phyloP scores from a whole-genome alignment of 2,329 filamentous ascomycete genomes.

The Colletotrichum eleusines region DNA sequence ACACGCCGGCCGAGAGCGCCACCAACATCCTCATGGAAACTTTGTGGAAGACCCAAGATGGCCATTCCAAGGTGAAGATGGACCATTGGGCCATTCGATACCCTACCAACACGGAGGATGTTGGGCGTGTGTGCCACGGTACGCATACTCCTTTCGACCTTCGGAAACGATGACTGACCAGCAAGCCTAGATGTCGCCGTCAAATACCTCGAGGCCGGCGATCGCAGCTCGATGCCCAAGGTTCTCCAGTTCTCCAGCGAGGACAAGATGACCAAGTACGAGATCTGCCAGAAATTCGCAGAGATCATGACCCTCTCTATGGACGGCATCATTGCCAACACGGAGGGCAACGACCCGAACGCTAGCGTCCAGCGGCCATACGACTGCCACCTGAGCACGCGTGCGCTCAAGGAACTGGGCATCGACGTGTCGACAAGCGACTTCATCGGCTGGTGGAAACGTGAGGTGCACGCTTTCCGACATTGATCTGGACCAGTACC shows the following conservation, averaged over 20 bases:
- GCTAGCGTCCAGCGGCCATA: conserved; percentile 83
- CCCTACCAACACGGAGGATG: conserved; percentile 90
- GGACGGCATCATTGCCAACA: conserved; percentile 75
- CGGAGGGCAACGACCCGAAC: conserved; percentile 78
- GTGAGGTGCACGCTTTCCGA: conserved; percentile 70
- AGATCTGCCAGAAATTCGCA: conserved; percentile 83
- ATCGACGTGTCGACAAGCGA: conserved; percentile 81
- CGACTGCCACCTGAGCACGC: conserved; percentile 88
- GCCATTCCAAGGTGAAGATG: conserved; percentile 75
- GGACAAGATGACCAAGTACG: conserved; percentile 88
- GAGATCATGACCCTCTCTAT: conserved; percentile 83
- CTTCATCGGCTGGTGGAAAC: conserved; percentile 85
- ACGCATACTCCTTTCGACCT: conserved; percentile 45
- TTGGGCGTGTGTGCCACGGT: conserved; percentile 81
- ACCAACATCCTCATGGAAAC: conserved; percentile 84
- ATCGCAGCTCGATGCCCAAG: conserved; percentile 68
- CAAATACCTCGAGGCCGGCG: conserved; percentile 70
- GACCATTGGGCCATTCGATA: conserved; percentile 89
- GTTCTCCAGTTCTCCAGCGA: conserved; percentile 90
- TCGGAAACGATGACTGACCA: conserved; percentile 34
- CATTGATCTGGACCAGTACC: conserved; percentile 53
- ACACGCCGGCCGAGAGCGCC: conserved; percentile 80
- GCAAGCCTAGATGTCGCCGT: conserved; percentile 71
- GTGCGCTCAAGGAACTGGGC: conserved; percentile 76
- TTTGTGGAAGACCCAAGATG: conserved; percentile 79